Conservation (phyloP, 495 filamentous ascomycete genomes). For the Penicillium fimorum region DNA sequence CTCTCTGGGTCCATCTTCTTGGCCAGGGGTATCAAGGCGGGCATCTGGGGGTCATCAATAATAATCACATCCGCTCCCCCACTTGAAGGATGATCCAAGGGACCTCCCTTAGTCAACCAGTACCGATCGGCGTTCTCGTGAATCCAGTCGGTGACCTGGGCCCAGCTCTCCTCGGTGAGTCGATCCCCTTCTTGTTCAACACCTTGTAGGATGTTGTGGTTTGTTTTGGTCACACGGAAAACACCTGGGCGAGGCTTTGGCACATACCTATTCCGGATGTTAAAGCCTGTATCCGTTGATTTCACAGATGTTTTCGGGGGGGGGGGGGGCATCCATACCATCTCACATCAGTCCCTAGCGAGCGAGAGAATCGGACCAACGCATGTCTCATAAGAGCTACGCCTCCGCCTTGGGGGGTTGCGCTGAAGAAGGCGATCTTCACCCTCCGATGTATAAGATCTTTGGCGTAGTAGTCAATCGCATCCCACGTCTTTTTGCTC, state of each 20-base stretch:
- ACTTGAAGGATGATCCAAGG: conserved; percentile 60
- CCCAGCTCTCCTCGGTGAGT: conserved; percentile 54
- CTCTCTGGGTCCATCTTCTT: conserved; percentile 67
- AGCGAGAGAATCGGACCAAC: conserved; percentile 67
- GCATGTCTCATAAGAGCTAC: conserved; percentile 89
- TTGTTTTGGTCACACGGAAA: conserved; percentile 84
- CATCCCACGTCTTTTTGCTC: conserved; percentile 62
- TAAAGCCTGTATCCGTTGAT: too few species aligned
- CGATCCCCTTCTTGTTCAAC: conserved; percentile 63
- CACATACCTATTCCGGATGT: conserved; percentile 53
- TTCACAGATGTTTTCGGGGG: neutral
- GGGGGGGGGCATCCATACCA: conserved; percentile 65
- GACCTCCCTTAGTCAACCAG: conserved; percentile 65
- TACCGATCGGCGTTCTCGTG: conserved; percentile 71
- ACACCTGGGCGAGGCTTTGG: conserved; percentile 84
- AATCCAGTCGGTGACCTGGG: conserved; percentile 65
- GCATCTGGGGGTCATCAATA: conserved; percentile 88
- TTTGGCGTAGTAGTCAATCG: conserved; percentile 64
- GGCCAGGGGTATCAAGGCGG: conserved; percentile 74
- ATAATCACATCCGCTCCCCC: conserved; percentile 80
- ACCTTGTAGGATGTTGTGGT: conserved; percentile 90
- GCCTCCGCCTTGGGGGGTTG: conserved; percentile 82
- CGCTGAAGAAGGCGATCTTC: conserved; percentile 81
- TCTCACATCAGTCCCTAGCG: conserved; percentile 64
- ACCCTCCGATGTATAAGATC: conserved; percentile 64